Conservation (phyloP, 106 monocot species). For the Platanthera zijinensis region DNA sequence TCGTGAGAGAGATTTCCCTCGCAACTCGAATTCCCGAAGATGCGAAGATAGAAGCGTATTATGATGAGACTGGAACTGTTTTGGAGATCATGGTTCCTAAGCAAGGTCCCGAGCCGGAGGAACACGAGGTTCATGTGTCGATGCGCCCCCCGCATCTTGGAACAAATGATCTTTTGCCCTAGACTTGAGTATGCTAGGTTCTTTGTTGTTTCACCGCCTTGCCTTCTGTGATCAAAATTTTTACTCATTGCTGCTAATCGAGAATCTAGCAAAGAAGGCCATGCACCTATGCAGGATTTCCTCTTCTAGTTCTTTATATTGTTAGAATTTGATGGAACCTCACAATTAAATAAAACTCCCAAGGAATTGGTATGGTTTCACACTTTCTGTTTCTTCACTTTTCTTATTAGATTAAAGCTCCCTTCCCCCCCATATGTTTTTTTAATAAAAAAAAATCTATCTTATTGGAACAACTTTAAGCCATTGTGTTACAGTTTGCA, state of each 20-base stretch:
- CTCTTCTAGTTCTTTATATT: too few relatives aligned
- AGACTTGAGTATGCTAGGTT: constrained; percentile 17
- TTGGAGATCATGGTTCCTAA: constrained; percentile 71
- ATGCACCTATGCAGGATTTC: neutral
- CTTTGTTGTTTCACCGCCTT: neutral
- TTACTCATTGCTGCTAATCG: neutral
- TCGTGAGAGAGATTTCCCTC: constrained; percentile 50
- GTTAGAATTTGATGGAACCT: too few relatives aligned
- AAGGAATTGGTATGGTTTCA: too few relatives aligned
- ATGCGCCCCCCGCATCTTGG: constrained; percentile 53
- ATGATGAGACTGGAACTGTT: constrained; percentile 51
- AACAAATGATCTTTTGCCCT: constrained; percentile 31
- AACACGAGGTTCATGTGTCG: constrained; percentile 61
- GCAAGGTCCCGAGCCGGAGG: constrained; percentile 44
- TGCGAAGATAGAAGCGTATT: constrained; percentile 64
- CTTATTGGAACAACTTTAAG: neutral
- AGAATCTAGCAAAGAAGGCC: neutral
- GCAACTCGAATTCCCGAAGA: constrained; percentile 59
- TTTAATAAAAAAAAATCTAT: too few relatives aligned
- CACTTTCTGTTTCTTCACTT: too few relatives aligned
- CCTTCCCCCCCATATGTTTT: too few relatives aligned
- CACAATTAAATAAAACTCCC: too few relatives aligned
- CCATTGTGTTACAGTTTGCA: neutral
- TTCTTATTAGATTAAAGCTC: too few relatives aligned
- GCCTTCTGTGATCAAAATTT: too few relatives aligned